Base-by-base conservation (phyloP, 2,329 filamentous ascomycete species). In the Drechslerella dactyloides region DNA sequence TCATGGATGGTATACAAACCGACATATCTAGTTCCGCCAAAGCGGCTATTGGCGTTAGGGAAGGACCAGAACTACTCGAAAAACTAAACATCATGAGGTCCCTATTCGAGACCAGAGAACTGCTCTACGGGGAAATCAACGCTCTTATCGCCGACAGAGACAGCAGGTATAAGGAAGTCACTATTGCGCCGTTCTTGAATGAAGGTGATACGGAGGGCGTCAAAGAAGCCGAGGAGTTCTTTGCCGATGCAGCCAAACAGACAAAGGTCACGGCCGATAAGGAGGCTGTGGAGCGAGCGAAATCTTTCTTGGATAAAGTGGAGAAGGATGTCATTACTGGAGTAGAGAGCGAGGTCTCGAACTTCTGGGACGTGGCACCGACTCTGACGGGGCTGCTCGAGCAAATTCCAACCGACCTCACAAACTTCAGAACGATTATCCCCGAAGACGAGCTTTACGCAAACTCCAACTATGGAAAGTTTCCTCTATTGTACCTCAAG, bases 361-460 rank as follows among this genome's bases (percentile, higher is more conserved):
- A 93, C 0, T 99, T 97, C 79, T 99, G 94, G 94, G 94, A 99
- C 78, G 96, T 97, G 76, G 93, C 93, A 1, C 94, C 94, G 1
- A 87, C 88, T 2, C 84, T 99, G 0, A 84, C 89, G 24, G 84
- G 87, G 15, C 83, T 97, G 52, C 84, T 96, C 10, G 90, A 96
- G 69, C 89, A 90, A 76, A 88, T 97, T 21, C 93, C 92, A 0
- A 78, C 80, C 0, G 80, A 84, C n/a, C 60, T 76, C 42, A 69
- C 63, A 11, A 76, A 77, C 48, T 80, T 87, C 10, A 79, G 80
- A 7, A 74, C 75, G 4, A 81, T 79, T 4, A 92, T 97, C 51
- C 93, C 94, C 0, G 78, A 84, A 0, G 83, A 86, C 17, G 94
- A 99, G 79, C 89, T 89, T 75, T 87, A 88, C 1, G 94, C 97